phyloP scores from a whole-genome alignment of 176 grass and related monocot genomes.

The Panicum miliaceum region DNA sequence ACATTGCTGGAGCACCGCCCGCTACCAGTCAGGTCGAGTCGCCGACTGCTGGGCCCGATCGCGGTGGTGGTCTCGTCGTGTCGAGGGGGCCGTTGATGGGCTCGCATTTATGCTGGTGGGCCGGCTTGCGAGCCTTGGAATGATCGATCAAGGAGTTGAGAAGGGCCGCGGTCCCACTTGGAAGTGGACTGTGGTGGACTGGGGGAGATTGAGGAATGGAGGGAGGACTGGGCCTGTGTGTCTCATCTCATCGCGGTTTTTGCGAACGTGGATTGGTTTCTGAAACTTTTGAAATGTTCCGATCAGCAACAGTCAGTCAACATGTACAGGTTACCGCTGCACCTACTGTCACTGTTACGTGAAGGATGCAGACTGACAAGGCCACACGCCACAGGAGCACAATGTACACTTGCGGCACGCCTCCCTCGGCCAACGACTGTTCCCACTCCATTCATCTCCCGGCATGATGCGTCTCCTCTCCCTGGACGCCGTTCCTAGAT shows the following conservation, averaged over 20 bases:
- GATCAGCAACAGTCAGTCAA: background rate
- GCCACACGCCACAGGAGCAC: background rate
- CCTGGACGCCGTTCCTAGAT: background rate
- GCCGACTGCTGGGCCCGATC: background rate
- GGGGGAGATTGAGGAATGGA: too few relatives aligned
- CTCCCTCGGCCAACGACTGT: background rate
- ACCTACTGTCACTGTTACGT: background rate
- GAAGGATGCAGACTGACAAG: background rate
- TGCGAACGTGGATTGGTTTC: background rate
- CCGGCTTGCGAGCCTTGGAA: background rate
- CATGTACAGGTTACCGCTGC: background rate
- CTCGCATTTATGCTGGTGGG: constrained; percentile 14
- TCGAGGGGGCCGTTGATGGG: background rate
- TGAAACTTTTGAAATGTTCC: background rate
- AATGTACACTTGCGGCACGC: background rate
- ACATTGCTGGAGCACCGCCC: background rate
- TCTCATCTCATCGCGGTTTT: background rate
- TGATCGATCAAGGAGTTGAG: background rate
- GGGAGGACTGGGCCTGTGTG: background rate
- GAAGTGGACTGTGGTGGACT: too few relatives aligned
- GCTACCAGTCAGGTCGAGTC: background rate
- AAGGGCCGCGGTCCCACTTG: background rate
- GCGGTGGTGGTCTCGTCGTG: background rate
- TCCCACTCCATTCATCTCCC: background rate
- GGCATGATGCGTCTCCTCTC: background rate